Evolutionary conservation across 257 asterid genomes (phyloP).

Genomic region (Avicennia marina): DNA sequence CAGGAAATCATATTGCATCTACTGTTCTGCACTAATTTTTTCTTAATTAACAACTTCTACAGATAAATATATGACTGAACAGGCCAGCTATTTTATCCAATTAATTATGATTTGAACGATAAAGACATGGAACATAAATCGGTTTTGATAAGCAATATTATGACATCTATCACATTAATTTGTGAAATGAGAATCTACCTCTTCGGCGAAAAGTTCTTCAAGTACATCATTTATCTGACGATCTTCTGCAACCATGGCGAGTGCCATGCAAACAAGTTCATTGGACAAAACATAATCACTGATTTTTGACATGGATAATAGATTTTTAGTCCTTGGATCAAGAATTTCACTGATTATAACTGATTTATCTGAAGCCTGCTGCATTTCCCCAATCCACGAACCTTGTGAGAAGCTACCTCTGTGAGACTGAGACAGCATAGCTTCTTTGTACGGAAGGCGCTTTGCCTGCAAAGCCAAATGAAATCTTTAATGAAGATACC

Average conservation of each 20-base stretch:
- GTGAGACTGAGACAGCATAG: slow-evolving; percentile 52
- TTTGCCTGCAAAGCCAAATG: slow-evolving; percentile 61
- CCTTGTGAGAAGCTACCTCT: slow-evolving; percentile 78
- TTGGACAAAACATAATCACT: slow-evolving; percentile 86
- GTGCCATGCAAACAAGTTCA: slow-evolving; percentile 93
- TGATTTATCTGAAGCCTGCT: slow-evolving; percentile 85
- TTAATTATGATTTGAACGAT: too few species aligned
- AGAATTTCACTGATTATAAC: slow-evolving; percentile 92
- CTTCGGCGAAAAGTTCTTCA: slow-evolving; percentile 93
- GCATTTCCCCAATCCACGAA: slow-evolving; percentile 97
- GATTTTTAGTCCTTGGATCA: slow-evolving; percentile 88
- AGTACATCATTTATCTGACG: slow-evolving; percentile 83
- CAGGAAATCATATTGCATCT: too few species aligned
- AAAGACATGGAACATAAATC: too few species aligned
- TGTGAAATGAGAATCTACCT: slow-evolving; percentile 36
- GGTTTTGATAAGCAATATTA: too few species aligned
- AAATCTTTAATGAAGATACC: background rate
- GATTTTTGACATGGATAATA: slow-evolving; percentile 80
- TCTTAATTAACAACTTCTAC: too few species aligned
- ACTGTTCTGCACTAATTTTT: too few species aligned
- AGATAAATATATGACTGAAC: too few species aligned
- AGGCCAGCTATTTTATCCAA: too few species aligned
- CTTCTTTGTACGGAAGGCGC: slow-evolving; percentile 82
- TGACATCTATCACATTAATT: background rate
- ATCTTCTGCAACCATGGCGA: slow-evolving; percentile 95